phyloP scores from a whole-genome alignment of 305 asterid genomes.

The Fraxinus baroniana region DNA sequence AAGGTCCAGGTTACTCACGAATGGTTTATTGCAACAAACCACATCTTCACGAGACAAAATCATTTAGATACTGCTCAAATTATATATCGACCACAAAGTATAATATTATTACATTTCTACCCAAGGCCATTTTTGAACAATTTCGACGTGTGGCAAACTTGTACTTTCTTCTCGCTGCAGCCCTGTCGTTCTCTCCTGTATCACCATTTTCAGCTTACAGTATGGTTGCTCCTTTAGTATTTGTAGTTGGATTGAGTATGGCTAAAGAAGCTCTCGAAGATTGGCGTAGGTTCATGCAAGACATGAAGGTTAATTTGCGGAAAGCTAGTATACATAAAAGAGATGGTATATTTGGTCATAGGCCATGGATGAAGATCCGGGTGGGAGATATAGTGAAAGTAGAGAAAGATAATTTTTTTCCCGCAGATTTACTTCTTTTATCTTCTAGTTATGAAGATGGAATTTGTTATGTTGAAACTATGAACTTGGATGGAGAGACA shows the following conservation, averaged over 20 bases:
- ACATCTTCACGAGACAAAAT: slow-evolving; percentile 41
- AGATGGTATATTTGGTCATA: slow-evolving; percentile 47
- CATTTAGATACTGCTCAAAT: slow-evolving; percentile 51
- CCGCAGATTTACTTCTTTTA: slow-evolving; percentile 57
- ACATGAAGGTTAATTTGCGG: slow-evolving; percentile 59
- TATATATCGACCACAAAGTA: slow-evolving; percentile 65
- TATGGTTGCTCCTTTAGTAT: slow-evolving; percentile 60
- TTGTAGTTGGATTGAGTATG: slow-evolving; percentile 74
- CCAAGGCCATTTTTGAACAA: slow-evolving; percentile 65
- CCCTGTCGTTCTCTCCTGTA: slow-evolving; percentile 53
- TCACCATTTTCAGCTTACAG: slow-evolving; percentile 54
- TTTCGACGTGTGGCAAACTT: slow-evolving; percentile 68
- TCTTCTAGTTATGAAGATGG: slow-evolving; percentile 68
- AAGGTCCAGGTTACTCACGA: slow-evolving; percentile 58
- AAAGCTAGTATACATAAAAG: slow-evolving; percentile 48
- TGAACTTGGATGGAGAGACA: slow-evolving; percentile 74
- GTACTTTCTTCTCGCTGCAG: slow-evolving; percentile 67
- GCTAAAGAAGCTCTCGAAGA: slow-evolving; percentile 69
- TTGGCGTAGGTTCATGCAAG: slow-evolving; percentile 65
- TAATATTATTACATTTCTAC: slow-evolving; percentile 55
- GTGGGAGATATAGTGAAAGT: slow-evolving; percentile 67
- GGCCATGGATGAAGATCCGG: slow-evolving; percentile 64
- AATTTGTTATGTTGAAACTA: slow-evolving; percentile 61
- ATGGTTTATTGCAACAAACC: slow-evolving; percentile 59
- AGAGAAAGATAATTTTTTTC: slow-evolving; percentile 61